Percentiles rank a stretch among this genome's conserved stretches.
Evolutionary conservation across 768 basidiomycete genomes (phyloP).

Genomic region (Tubosaeta sp.): DNA sequence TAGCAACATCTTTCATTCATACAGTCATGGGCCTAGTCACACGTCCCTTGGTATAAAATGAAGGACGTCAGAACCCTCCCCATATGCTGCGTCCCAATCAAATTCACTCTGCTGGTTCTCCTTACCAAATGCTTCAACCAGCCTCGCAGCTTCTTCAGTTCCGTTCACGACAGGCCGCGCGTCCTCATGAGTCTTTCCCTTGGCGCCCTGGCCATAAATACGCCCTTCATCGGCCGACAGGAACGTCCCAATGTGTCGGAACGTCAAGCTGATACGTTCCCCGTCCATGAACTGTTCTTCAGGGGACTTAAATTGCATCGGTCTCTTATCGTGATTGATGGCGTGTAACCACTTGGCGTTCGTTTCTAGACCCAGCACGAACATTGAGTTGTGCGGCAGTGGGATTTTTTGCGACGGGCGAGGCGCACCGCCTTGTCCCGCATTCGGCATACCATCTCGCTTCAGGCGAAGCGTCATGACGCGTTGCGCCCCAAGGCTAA

Average conservation of each 20-base stretch:
- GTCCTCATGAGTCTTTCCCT: slow-evolving; percentile 51
- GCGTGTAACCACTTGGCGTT: slow-evolving; percentile 75
- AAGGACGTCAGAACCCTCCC: slow-evolving; percentile 65
- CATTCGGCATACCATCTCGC: slow-evolving; percentile 37
- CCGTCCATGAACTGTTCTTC: slow-evolving; percentile 55
- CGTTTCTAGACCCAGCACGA: slow-evolving; percentile 71
- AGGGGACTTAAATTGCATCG: slow-evolving; percentile 44
- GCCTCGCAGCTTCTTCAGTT: slow-evolving; percentile 39
- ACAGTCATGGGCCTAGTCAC: slow-evolving; percentile 20
- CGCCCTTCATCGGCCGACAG: slow-evolving; percentile 43
- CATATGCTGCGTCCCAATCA: slow-evolving; percentile 66
- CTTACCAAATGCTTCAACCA: slow-evolving; percentile 64
- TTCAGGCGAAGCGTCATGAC: slow-evolving; percentile 72
- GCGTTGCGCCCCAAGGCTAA: slow-evolving; percentile 75
- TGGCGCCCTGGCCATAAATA: slow-evolving; percentile 76
- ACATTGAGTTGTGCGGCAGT: slow-evolving; percentile 79
- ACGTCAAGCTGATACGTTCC: slow-evolving; percentile 75
- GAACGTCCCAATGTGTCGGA: slow-evolving; percentile 76
- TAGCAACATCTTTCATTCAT: slow-evolving; percentile 23
- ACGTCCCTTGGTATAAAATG: slow-evolving; percentile 39
- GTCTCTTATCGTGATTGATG: slow-evolving; percentile 74
- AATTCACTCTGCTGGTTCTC: slow-evolving; percentile 71
- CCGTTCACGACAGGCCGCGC: slow-evolving; percentile 55
- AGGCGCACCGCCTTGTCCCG: slow-evolving; percentile 22
- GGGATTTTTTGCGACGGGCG: slow-evolving; percentile 58